Base-by-base conservation (phyloP, 495 filamentous ascomycete genomes). In the Annulohypoxylon bovei region DNA sequence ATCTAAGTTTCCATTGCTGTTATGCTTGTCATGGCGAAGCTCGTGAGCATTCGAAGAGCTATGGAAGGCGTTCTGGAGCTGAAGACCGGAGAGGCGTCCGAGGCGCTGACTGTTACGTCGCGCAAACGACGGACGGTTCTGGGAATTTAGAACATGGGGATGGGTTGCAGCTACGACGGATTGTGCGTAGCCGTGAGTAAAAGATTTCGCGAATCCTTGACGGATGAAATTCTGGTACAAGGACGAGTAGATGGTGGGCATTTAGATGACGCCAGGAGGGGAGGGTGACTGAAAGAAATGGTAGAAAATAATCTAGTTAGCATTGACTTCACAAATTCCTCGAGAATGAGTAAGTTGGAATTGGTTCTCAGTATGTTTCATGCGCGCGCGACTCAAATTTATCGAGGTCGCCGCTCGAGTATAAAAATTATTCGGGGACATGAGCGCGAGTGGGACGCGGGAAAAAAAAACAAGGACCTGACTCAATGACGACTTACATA, bases 161-260 rank as follows among this genome's bases (percentile, higher is more conserved):
- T 98, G 94, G 52, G 93, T 93, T 61, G 93, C 94, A 69, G 95
- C 95, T 80, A 98, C 95, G 82, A 99, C 90, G 70, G 95, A 96
- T 79, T 98, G 95, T 79, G 93, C 93, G 86, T 97, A 98, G 81
- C 94, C 95, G 87, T 97, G 93, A 78, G 93, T 94, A 80, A 98
- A 90, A 79, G 93, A 91, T 87, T 98, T 98, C 72, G 92, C 88
- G 77, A 97, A 91, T 89, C 92, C 95, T 84, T 94, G 93, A 82
- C 96, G 95, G 88, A 96, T 93, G 87, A 98, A 90, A 82, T 93
- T 92, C 84, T 94, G 83, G 78, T 84, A 87, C 64, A 88, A 77
- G 70, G 81, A 83, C 62, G 84, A 85, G 77, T 85, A 86, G 72
- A 87, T 84, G 71, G 82, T 80, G 78, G 86, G 86, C 86, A 88